Percentiles rank a stretch among this genome's conserved stretches.
phyloP scores from a whole-genome alignment of 805 yeast genomes.

The Kazachstania bromeliacearum region DNA sequence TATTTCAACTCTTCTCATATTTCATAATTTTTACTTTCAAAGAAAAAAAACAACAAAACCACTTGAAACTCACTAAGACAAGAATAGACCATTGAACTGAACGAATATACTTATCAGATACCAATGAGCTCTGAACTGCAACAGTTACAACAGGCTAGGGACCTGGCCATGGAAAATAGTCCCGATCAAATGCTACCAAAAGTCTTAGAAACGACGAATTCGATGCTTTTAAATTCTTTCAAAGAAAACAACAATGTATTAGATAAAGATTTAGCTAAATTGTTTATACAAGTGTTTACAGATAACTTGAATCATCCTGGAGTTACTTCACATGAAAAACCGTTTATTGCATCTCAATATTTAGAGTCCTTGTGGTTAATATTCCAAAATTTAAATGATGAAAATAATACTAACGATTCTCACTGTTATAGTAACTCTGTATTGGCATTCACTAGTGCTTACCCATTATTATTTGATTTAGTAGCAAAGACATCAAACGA shows the following conservation, averaged over 20 bases:
- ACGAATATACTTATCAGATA: too few species aligned
- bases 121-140: conserved; percentile 9
- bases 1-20: too few species aligned
- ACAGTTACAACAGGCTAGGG: conserved; percentile 24
- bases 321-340: conserved; percentile 22
- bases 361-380: conserved; percentile 18
- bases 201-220: conserved; percentile 25
- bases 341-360: conserved; percentile 25
- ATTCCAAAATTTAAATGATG: conserved; percentile 18
- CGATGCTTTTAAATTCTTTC: conserved; percentile 10
- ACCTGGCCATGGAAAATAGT: conserved; percentile 25
- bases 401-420: conserved; percentile 22
- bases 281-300: conserved; percentile 17
- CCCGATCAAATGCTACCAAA: conserved; percentile 25
- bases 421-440: conserved; percentile 32
- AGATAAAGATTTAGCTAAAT: conserved; percentile 13
- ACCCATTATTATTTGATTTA: conserved; percentile 38
- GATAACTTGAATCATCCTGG: conserved; percentile 20
- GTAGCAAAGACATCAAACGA: conserved; percentile 35
- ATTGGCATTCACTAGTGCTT: conserved; percentile 34
- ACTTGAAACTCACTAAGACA: too few species aligned
- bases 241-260: conserved; percentile 6
- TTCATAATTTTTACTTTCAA: too few species aligned
- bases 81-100: too few species aligned
- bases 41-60: too few species aligned